Base-by-base conservation (phyloP, 164 flowering plant genomes). In the Nymphaea thermarum region DNA sequence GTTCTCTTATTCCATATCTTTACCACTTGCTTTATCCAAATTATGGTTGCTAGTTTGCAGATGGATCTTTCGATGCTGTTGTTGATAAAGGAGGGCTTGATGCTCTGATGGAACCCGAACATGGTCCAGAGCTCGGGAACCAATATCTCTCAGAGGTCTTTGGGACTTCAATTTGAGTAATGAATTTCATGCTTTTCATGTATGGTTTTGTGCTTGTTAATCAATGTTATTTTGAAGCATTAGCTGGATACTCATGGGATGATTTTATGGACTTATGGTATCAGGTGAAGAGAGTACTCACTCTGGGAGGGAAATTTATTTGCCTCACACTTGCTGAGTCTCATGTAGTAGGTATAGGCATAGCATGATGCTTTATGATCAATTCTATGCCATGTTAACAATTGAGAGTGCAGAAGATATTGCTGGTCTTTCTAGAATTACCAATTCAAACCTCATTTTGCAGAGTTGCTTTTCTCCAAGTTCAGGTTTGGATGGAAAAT, bases 11-110 rank as follows among this genome's bases (percentile, higher is more conserved):
- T 25, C 36, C 36, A 25, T 25, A 25, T 25, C 1, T 25, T 25
- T 25, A 25, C 36, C 36, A 25, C 36, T 25, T 25, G 36, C 36
- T 25, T 25, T 25, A 25, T 25, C 36, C 36, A 25, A 25, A 25
- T 25, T 25, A 25, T 25, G 36, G 36, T 25, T 66, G 47, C 70
- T 84, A 92, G 98, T 86, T 91, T 68, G 60, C 68, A 43, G 85
- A 82, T 69, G 88, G 70, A 66, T 74, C 74, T 15, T 93, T 93
- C 77, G 91, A 89, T 80, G 84, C 72, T 69, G 81, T 91, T 63
- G 73, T 93, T 73, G 98, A 93, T 75, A 93, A 93, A 67, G 98
- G 98, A 57, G 98, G 97, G 65, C 80, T 93, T 80, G 98, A 93
- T 88, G 98, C 98, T 77, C 73, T 93, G 75, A 91, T 93, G 98